Conservation (phyloP, 345 rosid species). For the Eucalyptus cladocalyx region DNA sequence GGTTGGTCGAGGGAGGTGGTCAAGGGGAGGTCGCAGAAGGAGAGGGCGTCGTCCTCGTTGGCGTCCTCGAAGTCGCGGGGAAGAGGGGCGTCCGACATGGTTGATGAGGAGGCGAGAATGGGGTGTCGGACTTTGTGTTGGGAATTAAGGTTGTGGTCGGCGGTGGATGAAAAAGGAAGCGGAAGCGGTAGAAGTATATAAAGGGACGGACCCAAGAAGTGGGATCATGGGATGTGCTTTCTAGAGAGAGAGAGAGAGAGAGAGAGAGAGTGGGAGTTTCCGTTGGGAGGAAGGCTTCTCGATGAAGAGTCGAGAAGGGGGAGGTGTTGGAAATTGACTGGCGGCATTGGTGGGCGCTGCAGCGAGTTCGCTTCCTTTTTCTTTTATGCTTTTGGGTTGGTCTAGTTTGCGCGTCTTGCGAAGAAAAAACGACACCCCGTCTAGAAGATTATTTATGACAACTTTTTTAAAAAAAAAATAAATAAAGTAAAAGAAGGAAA, state of each 20-base stretch:
- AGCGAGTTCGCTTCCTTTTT: neutral
- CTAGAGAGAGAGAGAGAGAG: neutral
- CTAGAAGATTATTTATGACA: neutral
- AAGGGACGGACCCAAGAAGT: neutral
- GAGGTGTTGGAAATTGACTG: neutral
- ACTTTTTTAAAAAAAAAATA: fast-evolving
- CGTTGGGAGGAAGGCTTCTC: neutral
- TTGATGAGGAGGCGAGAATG: neutral
- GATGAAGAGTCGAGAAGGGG: neutral
- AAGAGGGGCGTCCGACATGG: neutral
- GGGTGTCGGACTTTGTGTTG: neutral
- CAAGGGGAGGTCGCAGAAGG: conserved; percentile 6
- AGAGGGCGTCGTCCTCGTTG: conserved; percentile 7
- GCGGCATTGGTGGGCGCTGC: neutral
- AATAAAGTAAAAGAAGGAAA: neutral
- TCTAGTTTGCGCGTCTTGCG: neutral
- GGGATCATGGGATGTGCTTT: neutral
- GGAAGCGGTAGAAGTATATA: neutral
- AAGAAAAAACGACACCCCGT: neutral
- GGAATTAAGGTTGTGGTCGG: neutral
- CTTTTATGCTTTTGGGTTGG: neutral
- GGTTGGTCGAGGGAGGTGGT: neutral
- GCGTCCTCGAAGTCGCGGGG: neutral
- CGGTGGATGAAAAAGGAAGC: neutral
- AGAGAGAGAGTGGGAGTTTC: neutral